Evolutionary conservation across 2,329 filamentous ascomycete genomes (phyloP).

Genomic region (Cordyceps militaris): DNA sequence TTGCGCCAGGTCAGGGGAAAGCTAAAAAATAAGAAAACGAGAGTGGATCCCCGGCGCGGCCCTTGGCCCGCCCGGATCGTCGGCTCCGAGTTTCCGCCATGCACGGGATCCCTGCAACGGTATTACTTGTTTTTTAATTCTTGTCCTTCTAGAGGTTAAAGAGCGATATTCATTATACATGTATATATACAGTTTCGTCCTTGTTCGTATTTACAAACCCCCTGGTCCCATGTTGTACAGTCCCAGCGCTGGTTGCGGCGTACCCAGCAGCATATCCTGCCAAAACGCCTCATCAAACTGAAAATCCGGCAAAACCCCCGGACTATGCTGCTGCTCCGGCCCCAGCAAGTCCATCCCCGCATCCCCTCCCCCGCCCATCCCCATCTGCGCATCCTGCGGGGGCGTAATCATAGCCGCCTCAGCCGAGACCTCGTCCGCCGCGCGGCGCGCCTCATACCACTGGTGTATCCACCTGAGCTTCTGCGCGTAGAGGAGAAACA

Average conservation of each 20-base stretch:
- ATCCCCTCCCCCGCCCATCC: too few relatives aligned
- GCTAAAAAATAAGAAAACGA: background rate
- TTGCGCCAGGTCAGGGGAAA: background rate
- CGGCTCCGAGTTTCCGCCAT: background rate
- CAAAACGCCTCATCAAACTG: slow-evolving; percentile 9
- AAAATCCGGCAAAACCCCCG: background rate
- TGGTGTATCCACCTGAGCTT: slow-evolving; percentile 4
- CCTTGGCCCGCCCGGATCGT: background rate
- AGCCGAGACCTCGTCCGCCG: background rate
- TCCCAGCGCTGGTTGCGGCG: background rate
- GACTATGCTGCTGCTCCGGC: background rate
- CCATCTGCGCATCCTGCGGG: background rate
- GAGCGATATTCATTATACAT: background rate
- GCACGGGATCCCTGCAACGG: background rate
- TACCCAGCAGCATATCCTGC: slow-evolving; percentile 6
- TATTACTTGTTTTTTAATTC: too few relatives aligned
- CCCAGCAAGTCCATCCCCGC: background rate
- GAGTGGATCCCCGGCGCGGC: background rate
- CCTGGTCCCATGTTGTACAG: background rate
- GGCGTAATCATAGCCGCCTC: background rate
- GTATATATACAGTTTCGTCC: background rate
- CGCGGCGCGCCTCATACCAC: slow-evolving; percentile 1
- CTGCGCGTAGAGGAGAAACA: background rate
- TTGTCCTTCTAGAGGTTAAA: too few relatives aligned
- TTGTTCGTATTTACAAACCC: background rate